phyloP scores from a whole-genome alignment of 139 green algal genomes.

The Closterium sp. region DNA sequence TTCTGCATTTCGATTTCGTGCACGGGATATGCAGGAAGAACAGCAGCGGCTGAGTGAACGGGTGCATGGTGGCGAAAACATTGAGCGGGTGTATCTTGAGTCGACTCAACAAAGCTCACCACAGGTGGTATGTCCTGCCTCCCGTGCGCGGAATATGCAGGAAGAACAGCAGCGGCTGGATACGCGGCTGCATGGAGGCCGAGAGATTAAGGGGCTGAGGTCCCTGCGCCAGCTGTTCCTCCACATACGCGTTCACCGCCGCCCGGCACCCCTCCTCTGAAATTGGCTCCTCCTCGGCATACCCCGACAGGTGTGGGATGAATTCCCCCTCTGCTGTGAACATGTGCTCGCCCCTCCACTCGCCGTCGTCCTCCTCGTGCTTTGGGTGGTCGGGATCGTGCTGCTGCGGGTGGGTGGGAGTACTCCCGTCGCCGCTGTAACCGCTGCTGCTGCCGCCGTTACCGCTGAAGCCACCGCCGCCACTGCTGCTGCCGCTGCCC shows the following conservation, averaged over 20 bases:
- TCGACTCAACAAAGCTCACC: no score
- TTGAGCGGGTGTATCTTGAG: no score
- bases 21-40: conserved; percentile 94
- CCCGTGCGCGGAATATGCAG: conserved; percentile 90
- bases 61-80: no score
- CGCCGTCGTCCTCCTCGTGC: not conserved
- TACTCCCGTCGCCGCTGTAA: not conserved
- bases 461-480: not conserved
- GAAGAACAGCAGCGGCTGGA: conserved; percentile 81
- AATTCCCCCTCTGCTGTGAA: not conserved
- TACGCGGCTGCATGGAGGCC: not conserved
- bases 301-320: not conserved
- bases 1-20: conserved; percentile 90
- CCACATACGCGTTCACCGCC: not conserved
- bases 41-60: conserved; percentile 60
- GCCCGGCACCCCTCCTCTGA: not conserved
- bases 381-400: not conserved
- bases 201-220: not conserved
- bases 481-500: no score
- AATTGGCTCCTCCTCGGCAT: not conserved
- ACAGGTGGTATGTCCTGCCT: conserved; percentile 81
- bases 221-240: not conserved
- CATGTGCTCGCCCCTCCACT: not conserved
- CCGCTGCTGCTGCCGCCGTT: not conserved
- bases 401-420: not conserved